phyloP scores from a whole-genome alignment of 139 green algal genomes.

The Closterium sp. region DNA sequence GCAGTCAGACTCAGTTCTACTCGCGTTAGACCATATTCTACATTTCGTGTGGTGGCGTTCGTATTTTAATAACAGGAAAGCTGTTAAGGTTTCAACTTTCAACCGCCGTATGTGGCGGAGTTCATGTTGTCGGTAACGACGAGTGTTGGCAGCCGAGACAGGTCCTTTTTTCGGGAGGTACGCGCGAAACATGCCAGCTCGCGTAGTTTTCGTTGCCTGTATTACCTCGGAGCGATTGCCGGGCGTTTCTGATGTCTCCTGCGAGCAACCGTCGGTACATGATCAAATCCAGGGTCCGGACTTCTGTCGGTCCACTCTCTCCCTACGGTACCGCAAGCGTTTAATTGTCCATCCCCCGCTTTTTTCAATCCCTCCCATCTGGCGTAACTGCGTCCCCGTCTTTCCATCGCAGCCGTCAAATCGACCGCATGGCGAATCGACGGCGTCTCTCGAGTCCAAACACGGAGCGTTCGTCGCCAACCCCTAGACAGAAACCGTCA shows the following conservation, averaged over 20 bases:
- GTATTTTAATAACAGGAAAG: not conserved
- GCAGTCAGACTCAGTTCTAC: no score
- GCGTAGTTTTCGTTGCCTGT: not conserved
- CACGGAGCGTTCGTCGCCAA: not conserved
- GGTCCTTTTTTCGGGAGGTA: not conserved
- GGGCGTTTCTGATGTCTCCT: no score
- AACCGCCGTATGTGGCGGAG: not conserved
- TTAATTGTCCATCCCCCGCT: no score
- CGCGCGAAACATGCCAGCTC: not conserved
- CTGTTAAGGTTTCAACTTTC: not conserved
- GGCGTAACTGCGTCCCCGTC: not conserved
- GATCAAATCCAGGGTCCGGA: no score
- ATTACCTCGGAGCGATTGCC: no score
- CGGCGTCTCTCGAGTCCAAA: not conserved
- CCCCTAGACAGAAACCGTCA: not conserved
- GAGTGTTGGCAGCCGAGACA: not conserved
- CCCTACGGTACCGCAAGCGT: no score
- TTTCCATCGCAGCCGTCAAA: not conserved
- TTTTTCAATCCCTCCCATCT: not conserved
- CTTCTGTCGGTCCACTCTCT: no score
- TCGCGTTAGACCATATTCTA: not conserved
- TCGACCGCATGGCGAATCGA: not conserved
- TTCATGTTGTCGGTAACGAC: not conserved
- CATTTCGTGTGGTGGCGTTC: not conserved
- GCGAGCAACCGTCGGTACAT: no score